Conservation (phyloP, 2,329 filamentous ascomycete genomes). For the Aspergillus quadricinctus region DNA sequence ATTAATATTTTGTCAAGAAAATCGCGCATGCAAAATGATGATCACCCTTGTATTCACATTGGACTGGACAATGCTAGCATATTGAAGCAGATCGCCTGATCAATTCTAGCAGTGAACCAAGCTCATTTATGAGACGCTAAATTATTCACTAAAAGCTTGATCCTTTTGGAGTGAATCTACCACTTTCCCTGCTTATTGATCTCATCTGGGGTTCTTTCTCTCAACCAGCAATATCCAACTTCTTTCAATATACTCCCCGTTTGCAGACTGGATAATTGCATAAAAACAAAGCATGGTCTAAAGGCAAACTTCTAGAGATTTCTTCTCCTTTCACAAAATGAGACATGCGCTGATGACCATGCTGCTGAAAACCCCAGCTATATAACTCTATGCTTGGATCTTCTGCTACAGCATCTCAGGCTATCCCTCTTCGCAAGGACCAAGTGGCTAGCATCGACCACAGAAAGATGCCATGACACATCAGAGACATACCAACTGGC, state of each 20-base stretch:
- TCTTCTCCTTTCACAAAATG: neutral
- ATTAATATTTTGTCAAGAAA: neutral
- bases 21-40: neutral
- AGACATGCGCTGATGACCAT: no score
- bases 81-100: neutral
- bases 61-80: neutral
- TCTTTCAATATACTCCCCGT: neutral
- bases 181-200: neutral
- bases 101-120: no score
- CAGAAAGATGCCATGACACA: neutral
- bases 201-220: neutral
- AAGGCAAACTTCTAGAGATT: neutral
- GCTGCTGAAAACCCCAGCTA: neutral
- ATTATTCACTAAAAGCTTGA: neutral
- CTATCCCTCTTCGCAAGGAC: neutral
- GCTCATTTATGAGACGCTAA: neutral
- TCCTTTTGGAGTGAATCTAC: neutral
- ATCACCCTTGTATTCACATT: neutral
- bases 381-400: neutral
- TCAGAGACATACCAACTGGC: no score
- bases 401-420: neutral
- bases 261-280: neutral
- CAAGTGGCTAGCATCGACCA: neutral
- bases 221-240: neutral
- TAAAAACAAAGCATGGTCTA: neutral